Conservation (phyloP, 1,284 basidiomycete genomes). For the Ganoderma lucidum region DNA sequence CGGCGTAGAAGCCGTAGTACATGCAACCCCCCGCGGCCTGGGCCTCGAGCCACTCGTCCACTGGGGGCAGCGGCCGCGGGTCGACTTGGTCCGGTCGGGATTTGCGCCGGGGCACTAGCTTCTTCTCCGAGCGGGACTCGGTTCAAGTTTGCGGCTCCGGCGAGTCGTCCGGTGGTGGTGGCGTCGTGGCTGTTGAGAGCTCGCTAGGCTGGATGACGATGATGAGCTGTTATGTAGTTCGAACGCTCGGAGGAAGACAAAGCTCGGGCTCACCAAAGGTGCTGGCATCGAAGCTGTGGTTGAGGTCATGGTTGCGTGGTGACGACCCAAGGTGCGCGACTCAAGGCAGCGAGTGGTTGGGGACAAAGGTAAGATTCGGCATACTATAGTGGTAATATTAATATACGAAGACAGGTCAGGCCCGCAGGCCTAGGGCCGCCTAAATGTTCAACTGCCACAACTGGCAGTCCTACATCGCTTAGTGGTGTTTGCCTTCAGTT, state of each 20-base stretch:
- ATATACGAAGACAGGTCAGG: no score
- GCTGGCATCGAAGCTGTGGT: not conserved
- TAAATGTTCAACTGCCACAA: not conserved
- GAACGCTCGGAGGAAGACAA: not conserved
- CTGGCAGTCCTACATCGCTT: not conserved
- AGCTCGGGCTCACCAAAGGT: conserved; percentile 3
- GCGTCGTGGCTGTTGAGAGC: not conserved
- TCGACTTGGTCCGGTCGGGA: conserved; percentile 8
- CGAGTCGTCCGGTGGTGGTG: no score
- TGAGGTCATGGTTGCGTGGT: not conserved
- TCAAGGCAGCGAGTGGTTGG: not conserved
- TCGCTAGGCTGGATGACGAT: not conserved
- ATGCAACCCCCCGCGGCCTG: not conserved
- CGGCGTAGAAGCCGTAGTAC: conserved; percentile 7
- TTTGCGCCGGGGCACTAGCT: not conserved
- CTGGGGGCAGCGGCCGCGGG: conserved; percentile 1
- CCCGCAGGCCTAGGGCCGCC: no score
- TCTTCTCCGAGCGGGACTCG: no score
- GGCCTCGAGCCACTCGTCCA: not conserved
- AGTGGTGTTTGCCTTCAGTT: no score
- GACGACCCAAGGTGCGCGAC: no score
- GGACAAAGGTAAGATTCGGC: no score
- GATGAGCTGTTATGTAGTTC: not conserved
- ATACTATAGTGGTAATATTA: no score
- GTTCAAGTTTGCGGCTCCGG: no score